Conservation (phyloP, 148 eudicot species). For the Pouteria glomerata region DNA sequence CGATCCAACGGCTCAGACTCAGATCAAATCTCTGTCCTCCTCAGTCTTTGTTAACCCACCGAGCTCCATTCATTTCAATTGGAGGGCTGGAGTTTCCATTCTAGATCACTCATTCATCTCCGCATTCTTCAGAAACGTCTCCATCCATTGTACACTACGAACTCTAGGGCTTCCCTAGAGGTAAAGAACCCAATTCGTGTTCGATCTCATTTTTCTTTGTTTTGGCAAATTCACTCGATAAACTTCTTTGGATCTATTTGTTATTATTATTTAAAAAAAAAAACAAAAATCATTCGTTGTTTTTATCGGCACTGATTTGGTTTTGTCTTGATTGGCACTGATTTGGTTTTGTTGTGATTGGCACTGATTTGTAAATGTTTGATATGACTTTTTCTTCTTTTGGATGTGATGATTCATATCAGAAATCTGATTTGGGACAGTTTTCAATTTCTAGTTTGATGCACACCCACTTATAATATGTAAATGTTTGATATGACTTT, state of each 20-base stretch:
- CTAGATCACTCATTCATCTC: background rate
- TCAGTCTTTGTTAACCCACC: slow-evolving; percentile 5
- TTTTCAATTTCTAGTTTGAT: background rate
- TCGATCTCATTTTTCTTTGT: background rate
- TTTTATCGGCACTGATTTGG: background rate
- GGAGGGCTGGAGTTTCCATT: background rate
- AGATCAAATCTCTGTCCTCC: no score
- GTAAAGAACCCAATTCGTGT: no score
- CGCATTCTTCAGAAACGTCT: background rate
- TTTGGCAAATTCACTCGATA: background rate
- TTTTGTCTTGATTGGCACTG: background rate
- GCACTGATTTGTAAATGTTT: background rate
- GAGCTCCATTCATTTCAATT: background rate
- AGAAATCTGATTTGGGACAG: background rate
- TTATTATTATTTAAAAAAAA: background rate
- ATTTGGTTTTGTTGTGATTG: no score
- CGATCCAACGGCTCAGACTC: slow-evolving; percentile 41
- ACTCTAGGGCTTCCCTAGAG: background rate
- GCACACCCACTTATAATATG: background rate
- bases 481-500: background rate
- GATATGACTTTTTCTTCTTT: background rate
- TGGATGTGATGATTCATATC: no score
- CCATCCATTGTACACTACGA: background rate
- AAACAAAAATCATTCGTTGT: no score
- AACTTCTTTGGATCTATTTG: background rate